These are phyloP conservation scores for Pichia sp. DNA, from an alignment of 1,139 yeast species.

Conservation along the genomic window DNA sequence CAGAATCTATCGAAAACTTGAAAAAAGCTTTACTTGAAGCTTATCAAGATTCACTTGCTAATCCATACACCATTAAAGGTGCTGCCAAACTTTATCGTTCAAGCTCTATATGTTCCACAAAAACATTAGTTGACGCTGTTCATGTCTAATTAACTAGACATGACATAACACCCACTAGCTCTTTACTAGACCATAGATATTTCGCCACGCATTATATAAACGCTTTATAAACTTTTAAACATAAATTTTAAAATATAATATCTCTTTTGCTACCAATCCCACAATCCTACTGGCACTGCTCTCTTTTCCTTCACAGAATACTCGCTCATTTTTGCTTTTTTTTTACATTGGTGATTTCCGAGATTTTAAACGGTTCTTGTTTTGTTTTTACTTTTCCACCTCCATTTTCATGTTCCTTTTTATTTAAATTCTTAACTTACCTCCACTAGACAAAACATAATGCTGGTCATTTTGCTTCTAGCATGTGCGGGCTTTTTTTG, in stretches of 20 bases:
- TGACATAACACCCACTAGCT: slow-evolving; percentile 14
- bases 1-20: slow-evolving; percentile 59
- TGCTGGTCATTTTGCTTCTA: slow-evolving; percentile 22
- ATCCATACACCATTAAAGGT: slow-evolving; percentile 24
- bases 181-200: slow-evolving; percentile 10
- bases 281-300: background rate
- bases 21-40: slow-evolving; percentile 58
- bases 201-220: background rate
- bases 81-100: slow-evolving; percentile 27
- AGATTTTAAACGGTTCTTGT: background rate
- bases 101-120: slow-evolving; percentile 10
- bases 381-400: background rate
- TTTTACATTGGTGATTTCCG: background rate
- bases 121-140: slow-evolving; percentile 9
- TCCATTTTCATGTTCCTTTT: background rate
- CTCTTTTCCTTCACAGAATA: background rate
- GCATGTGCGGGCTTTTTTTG: slow-evolving; percentile 31
- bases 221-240: no score
- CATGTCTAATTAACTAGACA: background rate
- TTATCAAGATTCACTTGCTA: slow-evolving; percentile 37
- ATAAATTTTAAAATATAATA: no score
- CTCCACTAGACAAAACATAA: no score
- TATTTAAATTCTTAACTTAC: background rate
- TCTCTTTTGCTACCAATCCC: no score
- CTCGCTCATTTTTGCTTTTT: background rate